Evolutionary conservation across 306 rosid species (phyloP).

Genomic region (Oemleria cerasiformis): DNA sequence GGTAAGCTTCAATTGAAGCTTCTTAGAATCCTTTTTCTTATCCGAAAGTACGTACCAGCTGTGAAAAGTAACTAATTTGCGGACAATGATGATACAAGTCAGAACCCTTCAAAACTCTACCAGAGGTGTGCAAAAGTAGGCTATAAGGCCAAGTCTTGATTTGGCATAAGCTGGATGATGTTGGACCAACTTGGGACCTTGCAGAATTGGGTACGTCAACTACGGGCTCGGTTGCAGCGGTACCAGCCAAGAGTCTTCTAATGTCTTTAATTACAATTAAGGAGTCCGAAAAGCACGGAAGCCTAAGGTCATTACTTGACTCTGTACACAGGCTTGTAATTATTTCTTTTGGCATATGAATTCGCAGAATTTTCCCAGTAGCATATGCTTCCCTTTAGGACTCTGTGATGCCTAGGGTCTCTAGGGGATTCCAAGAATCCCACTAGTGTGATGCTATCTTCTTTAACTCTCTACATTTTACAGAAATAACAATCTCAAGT

Average conservation of each 20-base stretch:
- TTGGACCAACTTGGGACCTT: background rate
- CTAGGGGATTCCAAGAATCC: background rate
- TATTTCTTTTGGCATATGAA: background rate
- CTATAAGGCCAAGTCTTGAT: background rate
- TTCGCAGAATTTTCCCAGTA: background rate
- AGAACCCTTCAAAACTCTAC: background rate
- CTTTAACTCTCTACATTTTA: background rate
- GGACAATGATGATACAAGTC: background rate
- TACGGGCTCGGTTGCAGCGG: background rate
- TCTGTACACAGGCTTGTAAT: background rate
- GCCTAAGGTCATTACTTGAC: background rate
- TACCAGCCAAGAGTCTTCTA: background rate
- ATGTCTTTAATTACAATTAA: background rate
- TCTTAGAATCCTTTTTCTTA: too few species aligned
- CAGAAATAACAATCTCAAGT: background rate
- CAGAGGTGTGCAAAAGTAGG: background rate
- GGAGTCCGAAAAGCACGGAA: background rate
- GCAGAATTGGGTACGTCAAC: background rate
- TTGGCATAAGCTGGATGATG: background rate
- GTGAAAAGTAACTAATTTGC: background rate
- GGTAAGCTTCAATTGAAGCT: too few species aligned
- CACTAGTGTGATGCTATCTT: background rate
- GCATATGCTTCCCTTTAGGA: conserved; percentile 1
- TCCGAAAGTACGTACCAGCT: background rate
- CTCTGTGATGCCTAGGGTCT: background rate